Conservation (phyloP, 169 alveolate genomes). For the Plasmodium gonderi region DNA sequence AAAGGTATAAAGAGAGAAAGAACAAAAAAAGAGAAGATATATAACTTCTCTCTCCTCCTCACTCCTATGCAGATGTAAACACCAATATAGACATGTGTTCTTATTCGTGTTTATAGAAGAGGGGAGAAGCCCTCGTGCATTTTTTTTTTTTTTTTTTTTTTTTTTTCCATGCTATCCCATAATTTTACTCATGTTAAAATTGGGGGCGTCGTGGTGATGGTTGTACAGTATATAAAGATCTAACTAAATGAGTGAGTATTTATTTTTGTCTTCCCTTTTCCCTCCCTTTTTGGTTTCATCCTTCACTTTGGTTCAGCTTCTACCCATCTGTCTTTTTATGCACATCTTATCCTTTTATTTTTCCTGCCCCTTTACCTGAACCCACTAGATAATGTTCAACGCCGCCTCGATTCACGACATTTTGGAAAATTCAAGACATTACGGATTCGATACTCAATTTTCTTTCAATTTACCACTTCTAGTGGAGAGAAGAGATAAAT, state of each 20-base stretch:
- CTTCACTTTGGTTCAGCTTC: background rate
- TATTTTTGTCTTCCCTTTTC: background rate
- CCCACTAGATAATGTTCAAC: conserved; percentile 87
- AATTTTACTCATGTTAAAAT: background rate
- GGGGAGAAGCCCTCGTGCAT: background rate
- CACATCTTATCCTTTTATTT: background rate
- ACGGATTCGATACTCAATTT: conserved; percentile 79
- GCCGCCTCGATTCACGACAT: conserved; percentile 86
- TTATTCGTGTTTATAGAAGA: too few relatives aligned
- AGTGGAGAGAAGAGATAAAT: conserved; percentile 84
- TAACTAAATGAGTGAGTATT: too few relatives aligned
- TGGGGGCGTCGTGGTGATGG: too few relatives aligned
- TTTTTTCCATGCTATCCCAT: background rate
- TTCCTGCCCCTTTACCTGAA: too few relatives aligned
- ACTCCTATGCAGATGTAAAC: background rate
- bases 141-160: background rate
- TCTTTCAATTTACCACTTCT: conserved; percentile 31
- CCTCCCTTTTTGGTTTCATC: background rate
- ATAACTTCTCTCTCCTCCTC: conserved; percentile 15
- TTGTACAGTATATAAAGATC: too few relatives aligned
- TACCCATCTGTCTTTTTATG: background rate
- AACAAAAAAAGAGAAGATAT: conserved; percentile 79
- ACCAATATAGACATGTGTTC: too few relatives aligned
- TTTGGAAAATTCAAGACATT: conserved; percentile 80
- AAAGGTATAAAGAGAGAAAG: conserved; percentile 88